A percentile compares a stretch with the other conserved stretches of the same genome.
These are phyloP conservation scores for Pseudopyricularia cyperi DNA, from an alignment of 2,329 filamentous ascomycete species.

Conservation along the genomic window DNA sequence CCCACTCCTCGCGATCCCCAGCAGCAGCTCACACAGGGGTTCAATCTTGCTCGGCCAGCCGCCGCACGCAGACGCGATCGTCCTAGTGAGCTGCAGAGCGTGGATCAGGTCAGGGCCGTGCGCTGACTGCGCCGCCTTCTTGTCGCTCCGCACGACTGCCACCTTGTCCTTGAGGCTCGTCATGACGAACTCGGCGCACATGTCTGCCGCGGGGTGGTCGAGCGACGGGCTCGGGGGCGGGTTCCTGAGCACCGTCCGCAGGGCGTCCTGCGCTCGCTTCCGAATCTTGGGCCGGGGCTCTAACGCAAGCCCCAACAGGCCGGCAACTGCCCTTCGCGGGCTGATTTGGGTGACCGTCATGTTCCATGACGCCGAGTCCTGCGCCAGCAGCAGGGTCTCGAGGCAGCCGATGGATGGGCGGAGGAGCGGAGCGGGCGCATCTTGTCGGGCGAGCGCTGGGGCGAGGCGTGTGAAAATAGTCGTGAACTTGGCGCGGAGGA, in stretches of 20 bases:
- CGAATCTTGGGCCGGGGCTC: constrained; percentile 88
- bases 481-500: constrained; percentile 88
- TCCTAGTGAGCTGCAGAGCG: constrained; percentile 82
- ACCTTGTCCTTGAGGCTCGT: constrained; percentile 61
- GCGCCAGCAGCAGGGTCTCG: constrained; percentile 79
- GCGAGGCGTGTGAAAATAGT: constrained; percentile 82
- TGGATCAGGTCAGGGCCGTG: constrained; percentile 83
- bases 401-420: constrained; percentile 84
- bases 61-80: constrained; percentile 71
- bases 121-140: constrained; percentile 42
- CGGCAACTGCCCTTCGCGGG: constrained; percentile 76
- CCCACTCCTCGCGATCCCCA: constrained; percentile 77
- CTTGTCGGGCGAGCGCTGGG: constrained; percentile 64
- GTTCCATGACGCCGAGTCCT: constrained; percentile 81
- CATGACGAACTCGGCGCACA: constrained; percentile 87
- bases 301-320: constrained; percentile 70
- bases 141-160: constrained; percentile 53
- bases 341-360: constrained; percentile 71
- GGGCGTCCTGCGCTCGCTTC: constrained; percentile 81
- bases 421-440: constrained; percentile 78
- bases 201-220: constrained; percentile 88
- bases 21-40: constrained; percentile 72
- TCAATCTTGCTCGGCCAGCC: constrained; percentile 97
- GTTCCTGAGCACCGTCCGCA: constrained; percentile 69
- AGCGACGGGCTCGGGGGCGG: constrained; percentile 84